Base-by-base conservation (phyloP, 345 rosid genomes). In the Mangifera indica region DNA sequence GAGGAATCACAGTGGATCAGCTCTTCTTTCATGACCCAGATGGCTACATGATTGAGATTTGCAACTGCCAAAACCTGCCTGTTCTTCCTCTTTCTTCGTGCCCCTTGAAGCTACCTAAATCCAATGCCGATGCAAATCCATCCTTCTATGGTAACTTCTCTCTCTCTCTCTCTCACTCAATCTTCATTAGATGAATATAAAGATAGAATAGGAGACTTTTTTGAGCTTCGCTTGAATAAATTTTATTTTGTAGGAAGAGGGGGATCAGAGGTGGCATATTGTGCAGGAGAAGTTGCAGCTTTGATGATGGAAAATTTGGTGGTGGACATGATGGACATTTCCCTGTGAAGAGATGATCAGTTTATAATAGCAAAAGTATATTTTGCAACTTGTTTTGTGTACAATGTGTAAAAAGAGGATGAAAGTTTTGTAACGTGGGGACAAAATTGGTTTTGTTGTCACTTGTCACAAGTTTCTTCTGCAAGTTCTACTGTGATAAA, bases 281-380 rank as follows among this genome's bases (percentile, higher is more conserved):
- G 88, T 29, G 64, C 84, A 0, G 59, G 59, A 11, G 78, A 81
- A 55, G 78, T 84, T 2, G 82, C 84, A 15, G 52, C 87, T 46
- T 18, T 72, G 80, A 85, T 85, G 88, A 75, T 85, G 91, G 91
- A 87, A 66, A 81, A 78, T 72, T 72, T 87, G 77, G 77, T 71
- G 68, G 40, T 70, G 46, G 75, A 80, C 72, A 53, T 87, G 84
- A 52, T 84, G 74, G 78, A 83, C 60, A 81, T 85, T 53, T 81
- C 84, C 0, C 70, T 87, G 60, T 87, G 68, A 8, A 8, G 14
- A 40, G 11, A 18, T 20, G 9, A 40, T 42, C 44, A 0, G 10
- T 3, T 10, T 1, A 69, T 21, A 63, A 5, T 49, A 59, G 44
- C 37, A 20, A 24, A 54, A 57, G 22, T 69, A 10, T 40, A 37